These are phyloP conservation scores for Diutina catenulata DNA, from an alignment of 1,139 yeast species.

Conservation along the genomic window DNA sequence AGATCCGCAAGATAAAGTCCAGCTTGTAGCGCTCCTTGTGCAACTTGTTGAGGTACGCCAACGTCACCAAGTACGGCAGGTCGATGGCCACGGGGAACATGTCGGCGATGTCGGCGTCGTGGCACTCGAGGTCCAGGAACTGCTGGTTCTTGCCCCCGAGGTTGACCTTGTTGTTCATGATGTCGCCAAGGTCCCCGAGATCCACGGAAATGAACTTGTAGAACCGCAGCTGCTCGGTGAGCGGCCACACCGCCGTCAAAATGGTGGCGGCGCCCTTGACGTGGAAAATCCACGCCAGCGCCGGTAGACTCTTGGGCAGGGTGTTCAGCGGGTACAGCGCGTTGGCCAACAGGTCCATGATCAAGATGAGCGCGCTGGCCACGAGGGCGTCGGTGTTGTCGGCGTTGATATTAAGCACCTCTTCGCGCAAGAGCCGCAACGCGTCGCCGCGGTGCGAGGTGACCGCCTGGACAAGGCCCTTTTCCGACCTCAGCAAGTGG, in stretches of 20 bases:
- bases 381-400: conserved; percentile 89
- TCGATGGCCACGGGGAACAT: conserved; percentile 73
- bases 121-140: conserved; percentile 62
- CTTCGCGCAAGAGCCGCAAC: conserved; percentile 64
- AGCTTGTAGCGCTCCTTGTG: conserved; percentile 74
- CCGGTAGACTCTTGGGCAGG: conserved; percentile 58
- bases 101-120: conserved; percentile 76
- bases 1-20: conserved; percentile 76
- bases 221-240: conserved; percentile 66
- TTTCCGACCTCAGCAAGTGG: conserved; percentile 66
- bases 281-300: conserved; percentile 94
- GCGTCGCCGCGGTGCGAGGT: conserved; percentile 87
- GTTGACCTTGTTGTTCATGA: conserved; percentile 28
- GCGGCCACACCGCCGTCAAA: conserved; percentile 87
- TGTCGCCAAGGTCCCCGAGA: conserved; percentile 73
- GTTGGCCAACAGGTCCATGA: conserved; percentile 89
- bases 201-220: conserved; percentile 72
- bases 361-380: conserved; percentile 78
- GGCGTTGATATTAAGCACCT: conserved; percentile 69
- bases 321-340: conserved; percentile 68
- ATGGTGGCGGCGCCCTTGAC: conserved; percentile 96
- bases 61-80: conserved; percentile 76
- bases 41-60: conserved; percentile 77
- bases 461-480: conserved; percentile 72
- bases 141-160: conserved; percentile 6